Evolutionary conservation across 2,329 filamentous ascomycete genomes (phyloP).

Genomic region (Zymoseptoria crescenta): DNA sequence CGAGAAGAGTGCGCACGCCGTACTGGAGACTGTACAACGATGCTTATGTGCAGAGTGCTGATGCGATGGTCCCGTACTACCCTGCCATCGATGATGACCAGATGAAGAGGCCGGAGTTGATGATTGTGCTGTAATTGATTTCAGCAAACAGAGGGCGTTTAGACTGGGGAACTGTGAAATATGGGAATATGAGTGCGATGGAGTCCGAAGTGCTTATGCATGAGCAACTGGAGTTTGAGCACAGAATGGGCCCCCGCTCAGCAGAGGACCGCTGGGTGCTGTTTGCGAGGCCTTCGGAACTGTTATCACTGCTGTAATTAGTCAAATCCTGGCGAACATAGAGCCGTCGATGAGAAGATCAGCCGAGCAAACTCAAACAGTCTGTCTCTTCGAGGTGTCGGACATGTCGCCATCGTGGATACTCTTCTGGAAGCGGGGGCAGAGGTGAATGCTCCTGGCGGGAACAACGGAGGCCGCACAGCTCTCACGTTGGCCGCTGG

Average conservation of each 20-base stretch:
- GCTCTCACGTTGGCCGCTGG: conserved; percentile 16
- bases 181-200: neutral
- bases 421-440: conserved; percentile 13
- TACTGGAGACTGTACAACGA: conserved; percentile 98
- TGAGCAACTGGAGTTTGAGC: neutral
- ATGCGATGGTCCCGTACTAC: conserved; percentile 95
- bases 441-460: conserved; percentile 13
- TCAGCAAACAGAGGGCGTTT: neutral
- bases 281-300: neutral
- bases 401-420: conserved; percentile 13
- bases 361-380: neutral
- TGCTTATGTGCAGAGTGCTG: conserved; percentile 86
- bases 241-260: too few relatives aligned
- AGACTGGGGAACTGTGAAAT: neutral
- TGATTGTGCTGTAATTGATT: conserved; percentile 14
- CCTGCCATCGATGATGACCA: conserved; percentile 76
- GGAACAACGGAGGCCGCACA: conserved; percentile 13
- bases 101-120: conserved; percentile 54
- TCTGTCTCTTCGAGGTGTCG: neutral
- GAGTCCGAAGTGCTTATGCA: neutral
- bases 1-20: conserved; percentile 83
- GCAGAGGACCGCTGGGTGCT: too few relatives aligned
- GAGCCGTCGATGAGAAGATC: neutral
- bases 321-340: neutral
- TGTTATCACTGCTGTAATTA: neutral